phyloP scores from a whole-genome alignment of 352 stramenopile species.

The Phytophthora sp. region DNA sequence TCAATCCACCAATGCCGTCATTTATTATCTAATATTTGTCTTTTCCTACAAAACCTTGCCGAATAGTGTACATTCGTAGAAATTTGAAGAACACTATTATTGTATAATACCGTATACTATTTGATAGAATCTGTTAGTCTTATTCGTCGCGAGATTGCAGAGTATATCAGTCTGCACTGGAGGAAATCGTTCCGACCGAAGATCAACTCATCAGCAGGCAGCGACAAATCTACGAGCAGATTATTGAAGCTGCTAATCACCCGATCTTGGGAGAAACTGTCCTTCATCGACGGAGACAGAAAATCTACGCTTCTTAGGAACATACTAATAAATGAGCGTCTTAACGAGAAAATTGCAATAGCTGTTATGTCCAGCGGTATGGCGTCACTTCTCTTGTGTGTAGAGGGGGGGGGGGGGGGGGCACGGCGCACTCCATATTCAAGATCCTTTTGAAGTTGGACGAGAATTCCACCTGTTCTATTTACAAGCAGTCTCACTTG shows the following conservation, averaged over 20 bases:
- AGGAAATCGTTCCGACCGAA: conserved; percentile 11
- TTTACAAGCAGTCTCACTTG: conserved; percentile 27
- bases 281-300: background rate
- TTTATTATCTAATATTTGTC: too few species aligned
- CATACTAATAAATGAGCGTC: conserved; percentile 33
- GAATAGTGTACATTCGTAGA: too few species aligned
- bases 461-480: background rate
- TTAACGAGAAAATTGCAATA: conserved; percentile 30
- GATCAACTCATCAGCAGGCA: conserved; percentile 13
- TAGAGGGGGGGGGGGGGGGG: conserved; percentile 25
- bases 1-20: too few species aligned
- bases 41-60: too few species aligned
- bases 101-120: too few species aligned
- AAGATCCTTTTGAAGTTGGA: conserved; percentile 37
- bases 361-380: background rate
- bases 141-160: background rate
- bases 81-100: too few species aligned
- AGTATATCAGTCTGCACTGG: conserved; percentile 6
- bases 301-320: conserved; percentile 41
- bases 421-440: conserved; percentile 45
- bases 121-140: too few species aligned
- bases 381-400: conserved; percentile 14
- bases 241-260: conserved; percentile 5
- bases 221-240: conserved; percentile 19
- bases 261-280: too few species aligned